phyloP scores from a whole-genome alignment of 495 filamentous ascomycete genomes.

The Margaritispora aquatica region DNA sequence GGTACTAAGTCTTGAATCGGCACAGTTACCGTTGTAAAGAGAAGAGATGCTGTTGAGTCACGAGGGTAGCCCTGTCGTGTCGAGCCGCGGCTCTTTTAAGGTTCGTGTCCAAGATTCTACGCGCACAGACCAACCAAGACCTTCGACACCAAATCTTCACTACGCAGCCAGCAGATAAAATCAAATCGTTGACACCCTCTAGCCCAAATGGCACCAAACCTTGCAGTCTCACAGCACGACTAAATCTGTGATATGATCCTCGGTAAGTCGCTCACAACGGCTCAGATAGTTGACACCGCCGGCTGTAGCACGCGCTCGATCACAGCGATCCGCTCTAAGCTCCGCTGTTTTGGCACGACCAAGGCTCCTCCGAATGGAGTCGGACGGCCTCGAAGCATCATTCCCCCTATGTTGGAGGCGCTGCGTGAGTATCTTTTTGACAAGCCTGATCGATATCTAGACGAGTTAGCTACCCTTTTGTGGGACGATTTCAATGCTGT shows the following conservation, averaged over 20 bases:
- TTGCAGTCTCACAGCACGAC: background rate
- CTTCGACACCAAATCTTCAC: no score
- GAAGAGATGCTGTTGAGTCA: no score
- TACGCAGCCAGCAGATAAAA: no score
- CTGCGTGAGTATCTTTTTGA: background rate
- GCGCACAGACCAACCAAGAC: no score
- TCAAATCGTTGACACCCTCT: no score
- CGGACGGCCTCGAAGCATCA: background rate
- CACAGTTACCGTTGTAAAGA: no score
- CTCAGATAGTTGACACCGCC: background rate
- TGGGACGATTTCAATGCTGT: background rate
- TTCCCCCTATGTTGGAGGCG: background rate
- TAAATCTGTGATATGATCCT: background rate
- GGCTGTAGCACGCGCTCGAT: background rate
- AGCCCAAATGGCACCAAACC: background rate
- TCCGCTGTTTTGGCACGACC: background rate
- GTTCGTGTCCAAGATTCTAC: no score
- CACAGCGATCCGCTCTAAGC: background rate
- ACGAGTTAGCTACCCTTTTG: background rate
- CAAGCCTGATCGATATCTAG: background rate
- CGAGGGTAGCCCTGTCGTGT: no score
- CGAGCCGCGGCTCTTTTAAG: no score
- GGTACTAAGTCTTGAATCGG: background rate
- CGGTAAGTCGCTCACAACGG: background rate
- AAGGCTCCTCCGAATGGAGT: background rate